Percentiles rank a stretch among this genome's conserved stretches.
phyloP scores from a whole-genome alignment of 345 rosid genomes.

The Raphanus raphanistrum region DNA sequence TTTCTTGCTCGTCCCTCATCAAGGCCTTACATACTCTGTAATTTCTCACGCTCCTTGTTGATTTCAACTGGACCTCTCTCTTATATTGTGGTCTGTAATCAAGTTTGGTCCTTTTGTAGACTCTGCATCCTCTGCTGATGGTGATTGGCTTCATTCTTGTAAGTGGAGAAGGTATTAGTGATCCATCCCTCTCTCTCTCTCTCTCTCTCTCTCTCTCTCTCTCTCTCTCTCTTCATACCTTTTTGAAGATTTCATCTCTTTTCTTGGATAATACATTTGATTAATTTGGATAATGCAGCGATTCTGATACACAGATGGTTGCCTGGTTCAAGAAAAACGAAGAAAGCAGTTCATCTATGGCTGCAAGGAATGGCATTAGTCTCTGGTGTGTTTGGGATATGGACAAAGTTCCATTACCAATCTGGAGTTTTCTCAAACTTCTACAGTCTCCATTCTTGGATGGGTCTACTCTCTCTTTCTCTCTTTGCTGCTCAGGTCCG shows the following conservation, averaged over 20 bases:
- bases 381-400: conserved; percentile 79
- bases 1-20: conserved; percentile 49
- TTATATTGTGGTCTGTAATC: not conserved
- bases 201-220: not conserved
- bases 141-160: conserved; percentile 90
- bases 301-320: conserved; percentile 88
- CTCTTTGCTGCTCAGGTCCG: conserved; percentile 85
- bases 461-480: conserved; percentile 83
- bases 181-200: not conserved
- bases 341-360: conserved; percentile 83
- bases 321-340: conserved; percentile 79
- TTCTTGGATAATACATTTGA: not conserved
- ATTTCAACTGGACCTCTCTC: not conserved
- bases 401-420: conserved; percentile 74
- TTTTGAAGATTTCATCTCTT: not conserved
- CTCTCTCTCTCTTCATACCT: not conserved
- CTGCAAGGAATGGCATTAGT: conserved; percentile 88
- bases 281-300: conserved; percentile 45
- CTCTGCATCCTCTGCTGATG: conserved; percentile 83
- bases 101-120: conserved; percentile 30
- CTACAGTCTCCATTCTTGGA: conserved; percentile 95
- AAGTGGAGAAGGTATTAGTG: conserved; percentile 81
- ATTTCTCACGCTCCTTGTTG: conserved; percentile 4
- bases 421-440: conserved; percentile 76
- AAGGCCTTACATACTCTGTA: conserved; percentile 69